Evolutionary conservation across 2,329 filamentous ascomycete genomes (phyloP).

Genomic region (Leptographium radiaticola): DNA sequence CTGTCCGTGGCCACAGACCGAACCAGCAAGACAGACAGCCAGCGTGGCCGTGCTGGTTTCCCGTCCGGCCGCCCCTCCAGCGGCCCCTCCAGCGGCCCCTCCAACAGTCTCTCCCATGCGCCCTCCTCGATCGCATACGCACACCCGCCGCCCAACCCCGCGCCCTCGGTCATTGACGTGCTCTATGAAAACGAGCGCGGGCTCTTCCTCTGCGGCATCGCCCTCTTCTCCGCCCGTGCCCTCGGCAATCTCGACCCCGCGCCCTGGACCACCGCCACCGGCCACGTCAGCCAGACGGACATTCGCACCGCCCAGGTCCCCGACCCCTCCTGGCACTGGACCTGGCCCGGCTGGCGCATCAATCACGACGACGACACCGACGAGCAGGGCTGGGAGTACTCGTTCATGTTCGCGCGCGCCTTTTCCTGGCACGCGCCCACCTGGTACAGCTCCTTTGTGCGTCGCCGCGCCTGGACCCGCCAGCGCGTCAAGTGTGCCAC

Average conservation of each 20-base stretch:
- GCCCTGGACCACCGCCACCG: conserved; percentile 66
- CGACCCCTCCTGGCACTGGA: conserved; percentile 93
- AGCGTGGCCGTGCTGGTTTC: background rate
- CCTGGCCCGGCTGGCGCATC: conserved; percentile 51
- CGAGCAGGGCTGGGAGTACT: conserved; percentile 92
- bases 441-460: conserved; percentile 94
- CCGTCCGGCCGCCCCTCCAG: background rate
- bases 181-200: conserved; percentile 94
- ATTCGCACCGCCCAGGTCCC: conserved; percentile 85
- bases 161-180: conserved; percentile 54
- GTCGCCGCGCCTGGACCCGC: conserved; percentile 76
- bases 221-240: conserved; percentile 78
- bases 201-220: conserved; percentile 74
- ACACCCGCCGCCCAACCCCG: no score
- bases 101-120: background rate
- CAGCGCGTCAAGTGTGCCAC: conserved; percentile 49
- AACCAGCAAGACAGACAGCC: background rate
- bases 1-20: background rate
- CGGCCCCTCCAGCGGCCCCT: background rate
- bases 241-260: conserved; percentile 76
- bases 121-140: no score
- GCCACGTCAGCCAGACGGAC: conserved; percentile 46
- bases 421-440: conserved; percentile 81
- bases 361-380: conserved; percentile 63
- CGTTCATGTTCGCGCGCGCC: conserved; percentile 63